Base-by-base conservation (phyloP, 2,329 filamentous ascomycete genomes). In the Beauveria sp. region DNA sequence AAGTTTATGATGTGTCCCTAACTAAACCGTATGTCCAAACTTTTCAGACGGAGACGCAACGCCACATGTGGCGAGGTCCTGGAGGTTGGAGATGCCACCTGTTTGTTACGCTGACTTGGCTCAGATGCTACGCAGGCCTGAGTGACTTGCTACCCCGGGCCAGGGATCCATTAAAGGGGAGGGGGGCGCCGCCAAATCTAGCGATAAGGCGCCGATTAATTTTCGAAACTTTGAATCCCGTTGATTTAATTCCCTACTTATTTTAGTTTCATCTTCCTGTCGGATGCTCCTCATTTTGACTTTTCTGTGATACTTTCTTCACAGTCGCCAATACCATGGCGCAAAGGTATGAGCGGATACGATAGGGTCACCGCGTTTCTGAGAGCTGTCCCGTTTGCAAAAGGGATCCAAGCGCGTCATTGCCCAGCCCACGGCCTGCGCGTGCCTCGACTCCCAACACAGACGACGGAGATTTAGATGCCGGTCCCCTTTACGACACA, bases 291-390 rank as follows among this genome's bases (percentile, higher is more conserved):
- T 34, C 34, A 38, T 38, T 38, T 53, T 16, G 16, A 12, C 5
- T 42, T n/a, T 20, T 16, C 42, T 49, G 22, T 43, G 34, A 38
- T 38, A 38, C 10, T 62, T 61, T 34, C 38, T 45, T 42, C 18
- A 40, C n/a, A 20, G 40, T 42, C 20, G 28, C n/a, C 38, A 40
- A 50, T 40, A 65, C 56, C 64, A 75, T 75, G 73, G 66, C 73
- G 68, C 73, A 75, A 70, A 70, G 73, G 73, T 75, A 67, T 61
- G 43, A 28, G 16, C 28, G 28, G n/a, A 55, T 14, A 45, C 16
- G 8, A 28, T 10, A 38, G 22, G 22, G 22, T 22, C 22, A 38
- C 14, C 7, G 9, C 4, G 49, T 46, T 24, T 22, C 20, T 38
- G 22, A 31, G 28, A 58, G 28, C 28, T 49, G 45, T 48, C 43